Evolutionary conservation across 108 stramenopile genomes (phyloP).

Genomic region (Cyclotella atomus): DNA sequence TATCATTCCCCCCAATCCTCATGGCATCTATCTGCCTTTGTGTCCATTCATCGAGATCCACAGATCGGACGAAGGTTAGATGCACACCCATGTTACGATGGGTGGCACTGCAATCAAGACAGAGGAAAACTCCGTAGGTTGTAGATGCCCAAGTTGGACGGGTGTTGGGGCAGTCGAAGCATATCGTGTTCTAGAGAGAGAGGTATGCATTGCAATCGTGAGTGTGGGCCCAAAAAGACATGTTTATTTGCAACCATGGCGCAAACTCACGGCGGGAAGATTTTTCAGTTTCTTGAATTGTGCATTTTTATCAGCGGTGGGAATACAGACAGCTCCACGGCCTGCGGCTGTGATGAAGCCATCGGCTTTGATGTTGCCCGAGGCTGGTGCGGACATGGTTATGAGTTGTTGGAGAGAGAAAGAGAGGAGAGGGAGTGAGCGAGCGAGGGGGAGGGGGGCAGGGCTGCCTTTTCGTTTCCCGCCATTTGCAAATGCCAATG

Average conservation of each 20-base stretch:
- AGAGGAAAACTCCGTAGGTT: constrained; percentile 93
- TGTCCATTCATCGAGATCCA: constrained; percentile 95
- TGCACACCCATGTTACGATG: constrained; percentile 93
- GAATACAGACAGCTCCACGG: constrained; percentile 79
- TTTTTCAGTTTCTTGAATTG: constrained; percentile 91
- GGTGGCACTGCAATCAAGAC: constrained; percentile 91
- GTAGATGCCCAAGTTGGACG: constrained; percentile 94
- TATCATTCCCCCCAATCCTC: constrained; percentile 90
- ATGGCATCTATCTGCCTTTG: constrained; percentile 92
- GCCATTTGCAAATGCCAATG: background rate
- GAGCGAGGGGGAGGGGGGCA: no score
- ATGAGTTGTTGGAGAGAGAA: background rate
- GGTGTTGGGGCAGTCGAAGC: constrained; percentile 95
- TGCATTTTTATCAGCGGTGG: constrained; percentile 75
- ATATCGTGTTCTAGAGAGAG: constrained; percentile 64
- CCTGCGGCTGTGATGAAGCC: constrained; percentile 91
- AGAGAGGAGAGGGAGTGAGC: no score
- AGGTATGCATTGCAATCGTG: background rate
- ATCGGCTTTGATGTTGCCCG: constrained; percentile 82
- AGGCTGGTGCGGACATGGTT: constrained; percentile 23
- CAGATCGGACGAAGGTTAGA: constrained; percentile 86
- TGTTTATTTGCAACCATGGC: no score
- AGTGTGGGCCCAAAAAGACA: background rate
- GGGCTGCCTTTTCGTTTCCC: background rate
- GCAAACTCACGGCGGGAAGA: constrained; percentile 41